A percentile compares a stretch with the other conserved stretches of the same genome.
These are phyloP conservation scores for Ampelocalamus luodianensis DNA, from an alignment of 176 grass and related monocot species.

Conservation along the genomic window DNA sequence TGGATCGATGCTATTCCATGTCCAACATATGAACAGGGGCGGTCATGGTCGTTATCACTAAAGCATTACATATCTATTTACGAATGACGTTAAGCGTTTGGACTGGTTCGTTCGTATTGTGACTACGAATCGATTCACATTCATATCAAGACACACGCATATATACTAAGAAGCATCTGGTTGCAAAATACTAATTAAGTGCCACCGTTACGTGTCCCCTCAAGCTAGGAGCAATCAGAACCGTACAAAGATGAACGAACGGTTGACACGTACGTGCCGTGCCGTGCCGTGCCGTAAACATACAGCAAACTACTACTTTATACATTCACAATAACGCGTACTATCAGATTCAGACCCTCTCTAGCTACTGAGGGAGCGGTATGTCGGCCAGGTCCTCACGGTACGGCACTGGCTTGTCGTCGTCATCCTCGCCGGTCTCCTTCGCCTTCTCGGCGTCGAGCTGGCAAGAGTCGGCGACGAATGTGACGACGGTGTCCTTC, in stretches of 20 bases:
- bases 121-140: not conserved
- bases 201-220: not conserved
- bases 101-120: not conserved
- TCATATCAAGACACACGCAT: no score
- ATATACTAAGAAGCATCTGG: not conserved
- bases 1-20: not conserved
- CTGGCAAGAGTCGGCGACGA: slow-evolving; percentile 44
- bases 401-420: slow-evolving; percentile 51
- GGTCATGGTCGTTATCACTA: not conserved
- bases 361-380: slow-evolving; percentile 53
- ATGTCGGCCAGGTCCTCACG: slow-evolving; percentile 77
- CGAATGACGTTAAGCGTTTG: not conserved
- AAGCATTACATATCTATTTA: not conserved
- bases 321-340: not conserved
- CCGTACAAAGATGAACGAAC: not conserved
- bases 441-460: slow-evolving; percentile 57
- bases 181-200: not conserved
- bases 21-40: not conserved
- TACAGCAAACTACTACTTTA: not conserved
- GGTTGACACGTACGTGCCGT: not conserved
- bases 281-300: not conserved
- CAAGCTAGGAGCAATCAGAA: not conserved
- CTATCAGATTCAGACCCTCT: no score
- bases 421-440: not conserved
- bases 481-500: slow-evolving; percentile 67